These are phyloP conservation scores for Camellia japonica DNA, from an alignment of 148 eudicot genomes.

Conservation along the genomic window DNA sequence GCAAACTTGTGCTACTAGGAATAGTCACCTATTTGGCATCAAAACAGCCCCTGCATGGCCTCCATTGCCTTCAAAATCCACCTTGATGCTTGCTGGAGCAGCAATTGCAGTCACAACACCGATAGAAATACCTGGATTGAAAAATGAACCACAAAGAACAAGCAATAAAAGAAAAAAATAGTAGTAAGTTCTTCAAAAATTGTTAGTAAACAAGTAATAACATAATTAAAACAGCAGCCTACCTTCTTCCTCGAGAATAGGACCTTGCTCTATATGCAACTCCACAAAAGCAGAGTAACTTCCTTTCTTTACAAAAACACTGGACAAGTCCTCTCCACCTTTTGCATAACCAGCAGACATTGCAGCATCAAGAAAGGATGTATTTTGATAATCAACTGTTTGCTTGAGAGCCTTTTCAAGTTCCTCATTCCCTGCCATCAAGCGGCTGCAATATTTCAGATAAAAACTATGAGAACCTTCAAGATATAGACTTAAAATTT, in stretches of 20 bases:
- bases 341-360: constrained; percentile 70
- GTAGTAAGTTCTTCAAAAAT: neutral
- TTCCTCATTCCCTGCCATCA: constrained; percentile 77
- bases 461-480: constrained; percentile 8
- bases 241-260: constrained; percentile 92
- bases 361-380: constrained; percentile 81
- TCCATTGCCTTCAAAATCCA: constrained; percentile 92
- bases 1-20: neutral
- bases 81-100: constrained; percentile 97
- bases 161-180: neutral
- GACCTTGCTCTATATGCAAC: constrained; percentile 98
- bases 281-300: constrained; percentile 80
- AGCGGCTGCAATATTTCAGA: constrained; percentile 61
- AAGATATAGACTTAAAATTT: neutral
- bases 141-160: constrained; percentile 5
- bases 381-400: constrained; percentile 69
- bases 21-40: constrained; percentile 76
- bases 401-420: constrained; percentile 62
- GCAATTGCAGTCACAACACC: constrained; percentile 98
- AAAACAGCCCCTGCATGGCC: constrained; percentile 97
- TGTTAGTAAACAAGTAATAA: neutral
- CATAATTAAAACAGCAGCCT: neutral
- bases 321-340: constrained; percentile 52
- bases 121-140: constrained; percentile 55
- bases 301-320: constrained; percentile 50